phyloP scores from a whole-genome alignment of 2,329 filamentous ascomycete species.

The Metarhizium album region DNA sequence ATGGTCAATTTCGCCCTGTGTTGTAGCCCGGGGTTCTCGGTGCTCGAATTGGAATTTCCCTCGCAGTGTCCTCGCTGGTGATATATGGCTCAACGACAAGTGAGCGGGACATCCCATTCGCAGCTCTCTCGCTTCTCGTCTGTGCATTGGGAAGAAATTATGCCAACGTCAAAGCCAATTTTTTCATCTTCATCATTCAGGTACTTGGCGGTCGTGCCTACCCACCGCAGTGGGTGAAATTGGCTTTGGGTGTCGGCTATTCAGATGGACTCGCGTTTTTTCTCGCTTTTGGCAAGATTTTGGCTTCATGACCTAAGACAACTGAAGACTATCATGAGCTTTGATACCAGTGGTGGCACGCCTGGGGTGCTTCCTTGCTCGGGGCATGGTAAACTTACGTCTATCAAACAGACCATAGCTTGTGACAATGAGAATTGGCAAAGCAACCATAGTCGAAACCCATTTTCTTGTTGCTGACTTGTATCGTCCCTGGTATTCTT shows the following conservation, averaged over 20 bases:
- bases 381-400: slow-evolving; percentile 25
- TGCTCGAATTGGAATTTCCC: too few species aligned
- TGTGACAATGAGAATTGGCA: slow-evolving; percentile 44
- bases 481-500: slow-evolving; percentile 33
- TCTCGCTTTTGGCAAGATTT: background rate
- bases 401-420: slow-evolving; percentile 44
- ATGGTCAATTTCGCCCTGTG: too few species aligned
- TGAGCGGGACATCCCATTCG: too few species aligned
- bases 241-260: background rate
- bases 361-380: background rate
- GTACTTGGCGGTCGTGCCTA: too few species aligned
- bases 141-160: too few species aligned
- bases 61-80: too few species aligned
- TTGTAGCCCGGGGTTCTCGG: too few species aligned
- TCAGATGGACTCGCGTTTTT: background rate
- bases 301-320: background rate
- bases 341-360: background rate
- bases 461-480: slow-evolving; percentile 34
- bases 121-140: too few species aligned
- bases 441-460: slow-evolving; percentile 35
- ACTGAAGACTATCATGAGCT: background rate
- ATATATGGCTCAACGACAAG: too few species aligned
- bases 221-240: too few species aligned
- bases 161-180: too few species aligned
- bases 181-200: too few species aligned